phyloP scores from a whole-genome alignment of 169 alveolate species.

The Sarcocystis neurona region DNA sequence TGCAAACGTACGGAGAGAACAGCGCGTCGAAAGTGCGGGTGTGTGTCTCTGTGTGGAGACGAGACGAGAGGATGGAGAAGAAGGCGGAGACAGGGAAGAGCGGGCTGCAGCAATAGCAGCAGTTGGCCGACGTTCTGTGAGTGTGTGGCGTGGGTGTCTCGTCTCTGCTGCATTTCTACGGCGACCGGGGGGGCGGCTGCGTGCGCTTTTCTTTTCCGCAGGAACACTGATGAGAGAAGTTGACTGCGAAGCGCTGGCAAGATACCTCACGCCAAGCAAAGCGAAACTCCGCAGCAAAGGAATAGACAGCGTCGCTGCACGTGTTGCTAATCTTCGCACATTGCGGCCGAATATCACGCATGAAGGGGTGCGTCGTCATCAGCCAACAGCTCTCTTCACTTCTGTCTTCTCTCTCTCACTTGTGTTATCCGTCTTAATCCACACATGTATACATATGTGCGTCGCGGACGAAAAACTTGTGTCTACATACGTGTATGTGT shows the following conservation, averaged over 20 bases:
- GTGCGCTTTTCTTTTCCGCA: background rate
- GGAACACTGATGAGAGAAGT: slow-evolving; percentile 80
- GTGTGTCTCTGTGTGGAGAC: no score
- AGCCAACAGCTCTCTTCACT: background rate
- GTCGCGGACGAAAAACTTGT: background rate
- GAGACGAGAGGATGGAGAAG: no score
- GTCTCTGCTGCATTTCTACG: no score
- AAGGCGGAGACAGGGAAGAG: background rate
- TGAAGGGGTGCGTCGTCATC: slow-evolving; percentile 64
- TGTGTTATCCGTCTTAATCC: no score
- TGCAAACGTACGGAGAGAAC: no score
- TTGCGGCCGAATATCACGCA: slow-evolving; percentile 66
- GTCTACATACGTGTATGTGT: background rate
- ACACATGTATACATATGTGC: background rate
- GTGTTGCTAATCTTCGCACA: slow-evolving; percentile 68
- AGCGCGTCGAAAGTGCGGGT: no score
- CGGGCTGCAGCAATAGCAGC: no score
- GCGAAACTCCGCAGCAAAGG: slow-evolving; percentile 75
- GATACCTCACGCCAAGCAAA: slow-evolving; percentile 73
- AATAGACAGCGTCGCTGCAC: slow-evolving; percentile 67
- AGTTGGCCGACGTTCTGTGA: no score
- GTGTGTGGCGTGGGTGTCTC: no score
- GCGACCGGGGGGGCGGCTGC: background rate
- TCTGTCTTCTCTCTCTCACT: no score
- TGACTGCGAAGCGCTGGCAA: slow-evolving; percentile 55